Evolutionary conservation across 257 asterid genomes (phyloP).

Genomic region (Sherardia arvensis): DNA sequence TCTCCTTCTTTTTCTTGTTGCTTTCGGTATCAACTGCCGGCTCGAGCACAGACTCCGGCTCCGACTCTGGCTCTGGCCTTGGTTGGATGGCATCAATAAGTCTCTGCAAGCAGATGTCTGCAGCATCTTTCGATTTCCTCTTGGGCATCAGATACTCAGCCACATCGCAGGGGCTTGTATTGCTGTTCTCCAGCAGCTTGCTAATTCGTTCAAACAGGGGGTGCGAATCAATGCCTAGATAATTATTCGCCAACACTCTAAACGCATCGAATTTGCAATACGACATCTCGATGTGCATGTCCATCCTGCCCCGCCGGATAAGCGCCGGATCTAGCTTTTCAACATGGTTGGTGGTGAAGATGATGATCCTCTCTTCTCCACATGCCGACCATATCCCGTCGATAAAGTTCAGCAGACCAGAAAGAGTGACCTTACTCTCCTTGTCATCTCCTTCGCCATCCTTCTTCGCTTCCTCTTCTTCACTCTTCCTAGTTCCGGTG

Average conservation of each 20-base stretch:
- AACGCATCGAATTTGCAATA: constrained; percentile 39
- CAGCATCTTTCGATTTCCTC: constrained; percentile 17
- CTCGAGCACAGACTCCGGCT: not conserved
- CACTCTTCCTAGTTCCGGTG: constrained; percentile 10
- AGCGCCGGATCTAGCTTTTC: constrained; percentile 54
- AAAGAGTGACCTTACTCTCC: constrained; percentile 1
- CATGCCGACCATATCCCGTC: constrained; percentile 67
- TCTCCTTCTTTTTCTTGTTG: not conserved
- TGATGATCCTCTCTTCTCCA: constrained; percentile 42
- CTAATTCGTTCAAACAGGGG: not conserved
- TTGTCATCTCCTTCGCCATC: constrained; percentile 2
- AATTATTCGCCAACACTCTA: constrained; percentile 17
- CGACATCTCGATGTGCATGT: constrained; percentile 37
- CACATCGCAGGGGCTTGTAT: constrained; percentile 21
- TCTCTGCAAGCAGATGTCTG: not conserved
- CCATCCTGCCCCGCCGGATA: constrained; percentile 55
- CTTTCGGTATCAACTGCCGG: not conserved
- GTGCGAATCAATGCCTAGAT: constrained; percentile 9
- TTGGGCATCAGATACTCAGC: constrained; percentile 48
- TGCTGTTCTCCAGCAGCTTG: not conserved
- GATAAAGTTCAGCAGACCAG: constrained; percentile 38
- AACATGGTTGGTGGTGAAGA: constrained; percentile 48
- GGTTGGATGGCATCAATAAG: not conserved
- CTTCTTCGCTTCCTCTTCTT: not conserved
- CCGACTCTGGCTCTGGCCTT: not conserved